Evolutionary conservation across 2,329 filamentous ascomycete species (phyloP).

Genomic region (Fusarium subglutinans): DNA sequence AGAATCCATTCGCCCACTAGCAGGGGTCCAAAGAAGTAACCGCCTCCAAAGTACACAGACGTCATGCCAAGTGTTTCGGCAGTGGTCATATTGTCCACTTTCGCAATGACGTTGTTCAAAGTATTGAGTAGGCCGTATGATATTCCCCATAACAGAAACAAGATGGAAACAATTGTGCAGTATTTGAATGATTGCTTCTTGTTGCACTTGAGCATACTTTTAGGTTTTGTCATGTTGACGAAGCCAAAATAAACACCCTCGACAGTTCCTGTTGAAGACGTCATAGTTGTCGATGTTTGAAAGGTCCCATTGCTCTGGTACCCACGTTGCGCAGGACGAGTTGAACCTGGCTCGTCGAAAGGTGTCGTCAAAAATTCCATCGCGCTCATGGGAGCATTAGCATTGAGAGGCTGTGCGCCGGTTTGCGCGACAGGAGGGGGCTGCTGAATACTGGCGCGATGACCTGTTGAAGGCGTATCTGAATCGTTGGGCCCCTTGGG

Average conservation of each 20-base stretch:
- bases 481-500: conserved; percentile 46
- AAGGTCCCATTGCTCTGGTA: conserved; percentile 11
- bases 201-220: conserved; percentile 74
- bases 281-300: conserved; percentile 46
- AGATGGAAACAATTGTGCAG: conserved; percentile 76
- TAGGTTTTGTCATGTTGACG: conserved; percentile 74
- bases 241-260: conserved; percentile 77
- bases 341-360: conserved; percentile 38
- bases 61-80: conserved; percentile 74
- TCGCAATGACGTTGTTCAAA: conserved; percentile 76
- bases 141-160: conserved; percentile 92
- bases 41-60: conserved; percentile 74
- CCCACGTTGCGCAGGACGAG: conserved; percentile 11
- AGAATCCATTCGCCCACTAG: conserved; percentile 76
- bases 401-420: conserved; percentile 33
- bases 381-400: conserved; percentile 47
- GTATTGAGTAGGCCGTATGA: conserved; percentile 88
- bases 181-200: conserved; percentile 74
- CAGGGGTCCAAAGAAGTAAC: conserved; percentile 75
- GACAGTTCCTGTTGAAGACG: conserved; percentile 44
- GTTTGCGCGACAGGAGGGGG: conserved; percentile 37
- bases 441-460: conserved; percentile 37
- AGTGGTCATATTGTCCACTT: conserved; percentile 67
- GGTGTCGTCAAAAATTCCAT: conserved; percentile 61
- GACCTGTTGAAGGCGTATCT: conserved; percentile 41